Evolutionary conservation across 176 grass and related monocot genomes (phyloP).

Genomic region (Oryza glumipatula): DNA sequence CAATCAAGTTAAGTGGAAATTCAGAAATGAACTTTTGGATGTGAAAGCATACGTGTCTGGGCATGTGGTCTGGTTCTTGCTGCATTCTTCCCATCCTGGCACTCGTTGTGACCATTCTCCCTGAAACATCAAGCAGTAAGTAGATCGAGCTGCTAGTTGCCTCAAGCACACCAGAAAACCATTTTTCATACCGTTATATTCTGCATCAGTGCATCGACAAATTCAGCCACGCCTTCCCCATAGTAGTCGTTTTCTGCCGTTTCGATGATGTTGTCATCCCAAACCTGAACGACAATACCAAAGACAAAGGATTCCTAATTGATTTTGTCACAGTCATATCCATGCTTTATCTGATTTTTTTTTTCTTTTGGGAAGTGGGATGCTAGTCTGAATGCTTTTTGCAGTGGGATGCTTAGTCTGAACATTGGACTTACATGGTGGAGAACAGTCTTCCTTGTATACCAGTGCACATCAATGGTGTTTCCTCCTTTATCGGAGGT

Average conservation of each 20-base stretch:
- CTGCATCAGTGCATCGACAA: constrained; percentile 29
- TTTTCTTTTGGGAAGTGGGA: neutral
- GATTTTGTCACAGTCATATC: neutral
- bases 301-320: neutral
- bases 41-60: constrained; percentile 50
- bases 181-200: constrained; percentile 42
- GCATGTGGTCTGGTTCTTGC: constrained; percentile 46
- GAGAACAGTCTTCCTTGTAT: constrained; percentile 60
- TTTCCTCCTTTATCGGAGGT: constrained; percentile 68
- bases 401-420: neutral
- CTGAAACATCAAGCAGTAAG: constrained; percentile 18
- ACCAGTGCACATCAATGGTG: constrained; percentile 69
- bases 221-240: neutral
- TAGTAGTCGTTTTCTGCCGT: constrained; percentile 45
- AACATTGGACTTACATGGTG: constrained; percentile 51
- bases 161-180: neutral
- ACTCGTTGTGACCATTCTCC: constrained; percentile 64
- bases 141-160: no score
- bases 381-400: neutral
- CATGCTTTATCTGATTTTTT: neutral
- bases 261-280: constrained; percentile 48
- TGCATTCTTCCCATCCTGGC: constrained; percentile 57
- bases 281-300: constrained; percentile 33
- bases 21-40: neutral
- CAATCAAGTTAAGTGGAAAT: neutral